Evolutionary conservation across 768 basidiomycete genomes (phyloP), one percentile per base, ranked within the genome.

Genomic region (Saitozyma podzolica): DNA sequence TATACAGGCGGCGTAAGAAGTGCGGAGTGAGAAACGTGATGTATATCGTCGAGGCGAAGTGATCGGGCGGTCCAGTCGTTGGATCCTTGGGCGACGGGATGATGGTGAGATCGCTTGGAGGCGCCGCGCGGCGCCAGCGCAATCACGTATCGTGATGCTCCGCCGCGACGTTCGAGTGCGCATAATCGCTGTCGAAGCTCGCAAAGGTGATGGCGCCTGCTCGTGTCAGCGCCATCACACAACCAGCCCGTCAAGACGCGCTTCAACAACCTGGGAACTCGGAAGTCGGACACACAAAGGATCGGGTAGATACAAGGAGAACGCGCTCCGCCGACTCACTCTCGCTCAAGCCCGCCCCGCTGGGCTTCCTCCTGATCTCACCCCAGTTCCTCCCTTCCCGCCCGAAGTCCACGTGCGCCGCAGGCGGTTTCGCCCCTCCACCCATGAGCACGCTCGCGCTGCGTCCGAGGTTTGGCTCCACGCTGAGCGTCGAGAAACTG

Each of bases 401-500:
- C 45, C 13, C 45, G 13, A 47, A 47, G 6, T 47, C 45, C 45
- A 17, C 45, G 45, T 55, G 56, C 47, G 58, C 62, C 41, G 43
- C 50, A 11, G 54, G 57, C 16, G 55, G 41, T 6, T 65, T 42
- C 54, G 66, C 62, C 13, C 58, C 56, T 17, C 67, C 61, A 4
- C 70, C 70, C 1, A 58, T 59, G 40, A 68, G 43, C 43, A 70
- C 62, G 61, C 69, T 73, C 10, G 68, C 74, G 40, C 64, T 67
- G 51, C 76, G 51, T 7, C 75, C 67, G 69, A 91, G 79, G 20
- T 88, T 90, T 19, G 90, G 89, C 41, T 84, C 85, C 42, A 84
- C 68, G 29, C 85, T 84, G 65, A 92, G 78, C 58, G 84, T 84
- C 40, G 89, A 85, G 78, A 92, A 94, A 73, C 85, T 89, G 67